Base-by-base conservation (phyloP, 768 basidiomycete genomes). In the Mycena maculata region DNA sequence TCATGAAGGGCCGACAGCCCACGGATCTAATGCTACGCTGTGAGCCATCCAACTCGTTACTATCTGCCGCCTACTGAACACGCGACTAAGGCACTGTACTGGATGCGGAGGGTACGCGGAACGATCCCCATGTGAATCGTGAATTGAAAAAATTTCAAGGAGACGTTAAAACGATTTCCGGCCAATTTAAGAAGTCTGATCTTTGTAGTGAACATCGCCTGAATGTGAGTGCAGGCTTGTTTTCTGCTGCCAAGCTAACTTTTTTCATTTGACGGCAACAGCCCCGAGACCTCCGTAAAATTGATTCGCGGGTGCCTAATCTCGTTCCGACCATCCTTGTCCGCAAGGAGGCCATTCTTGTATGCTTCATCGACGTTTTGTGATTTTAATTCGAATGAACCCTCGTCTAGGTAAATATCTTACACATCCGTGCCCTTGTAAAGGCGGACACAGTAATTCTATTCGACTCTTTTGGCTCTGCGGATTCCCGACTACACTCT, bases 271-370 rank as follows among this genome's bases (percentile, higher is more conserved):
- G 62, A 96, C 93, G 27, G 27, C 23, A 10, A n/a, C 48, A 67
- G 66, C 92, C 95, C 72, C 92, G 97, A 85, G 97, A 99, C 83
- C 84, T 99, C 25, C 91, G 97, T 60, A 98, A 98, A 84, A 93
- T 99, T 71, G 97, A 99, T 81, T 96, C 94, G 5, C 86, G 95
- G 71, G 87, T 96, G 71, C 95, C 96, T 38, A 98, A 96, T 78
- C 88, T 97, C 62, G 92, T 99, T 20, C 96, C 96, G 42, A 96
- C 96, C 44, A 96, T 99, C 73, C 87, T 99, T 62, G 88, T 92
- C 57, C 87, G 97, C 70, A 92, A 90, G 74, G 91, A 94, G 79
- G 94, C 93, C 50, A 89, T 98, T 70, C 84, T 99, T 67, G 94
- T 94, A 76, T 63, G 89, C 84, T 60, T 50, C 61, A 11, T 16